These are phyloP conservation scores for Achaetomiella virescens DNA, from an alignment of 495 filamentous ascomycete genomes.

Conservation along the genomic window DNA sequence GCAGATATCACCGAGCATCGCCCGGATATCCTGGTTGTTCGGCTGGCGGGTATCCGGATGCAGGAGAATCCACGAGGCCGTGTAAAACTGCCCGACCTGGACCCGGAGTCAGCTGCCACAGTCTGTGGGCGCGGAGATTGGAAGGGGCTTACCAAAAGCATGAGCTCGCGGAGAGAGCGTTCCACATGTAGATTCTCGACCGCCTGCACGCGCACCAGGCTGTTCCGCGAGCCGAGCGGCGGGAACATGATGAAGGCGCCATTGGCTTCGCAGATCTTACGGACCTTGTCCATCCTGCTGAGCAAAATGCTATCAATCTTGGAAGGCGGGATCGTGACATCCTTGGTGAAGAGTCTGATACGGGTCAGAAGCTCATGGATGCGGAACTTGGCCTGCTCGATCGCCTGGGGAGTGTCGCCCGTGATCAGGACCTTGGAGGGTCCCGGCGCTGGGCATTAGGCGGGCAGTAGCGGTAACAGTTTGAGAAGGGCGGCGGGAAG, in stretches of 20 bases:
- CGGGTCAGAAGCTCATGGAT: constrained; percentile 70
- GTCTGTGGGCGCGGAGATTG: background rate
- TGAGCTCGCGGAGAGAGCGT: constrained; percentile 87
- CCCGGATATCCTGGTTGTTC: constrained; percentile 66
- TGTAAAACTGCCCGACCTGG: constrained; percentile 94
- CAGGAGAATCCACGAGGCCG: constrained; percentile 91
- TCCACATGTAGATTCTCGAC: constrained; percentile 89
- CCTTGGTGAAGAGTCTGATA: constrained; percentile 84
- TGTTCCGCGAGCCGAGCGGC: constrained; percentile 70
- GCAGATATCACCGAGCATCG: constrained; percentile 92
- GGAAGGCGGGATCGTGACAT: constrained; percentile 72
- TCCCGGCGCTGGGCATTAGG: constrained; percentile 70
- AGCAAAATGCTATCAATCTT: constrained; percentile 94
- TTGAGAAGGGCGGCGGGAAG: constrained; percentile 89
- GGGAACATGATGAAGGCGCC: constrained; percentile 91
- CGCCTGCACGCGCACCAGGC: constrained; percentile 80
- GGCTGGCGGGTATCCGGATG: constrained; percentile 62
- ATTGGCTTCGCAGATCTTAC: constrained; percentile 95
- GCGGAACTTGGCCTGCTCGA: constrained; percentile 80
- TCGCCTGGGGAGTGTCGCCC: constrained; percentile 71
- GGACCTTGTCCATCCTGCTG: constrained; percentile 86
- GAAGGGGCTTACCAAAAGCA: constrained; percentile 65
- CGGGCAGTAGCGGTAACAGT: constrained; percentile 81
- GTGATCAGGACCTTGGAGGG: constrained; percentile 92
- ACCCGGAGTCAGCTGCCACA: constrained; percentile 27